A percentile compares a stretch with the other conserved stretches of the same genome.
Evolutionary conservation across 805 yeast genomes (phyloP).

Genomic region (Candida koratica): DNA sequence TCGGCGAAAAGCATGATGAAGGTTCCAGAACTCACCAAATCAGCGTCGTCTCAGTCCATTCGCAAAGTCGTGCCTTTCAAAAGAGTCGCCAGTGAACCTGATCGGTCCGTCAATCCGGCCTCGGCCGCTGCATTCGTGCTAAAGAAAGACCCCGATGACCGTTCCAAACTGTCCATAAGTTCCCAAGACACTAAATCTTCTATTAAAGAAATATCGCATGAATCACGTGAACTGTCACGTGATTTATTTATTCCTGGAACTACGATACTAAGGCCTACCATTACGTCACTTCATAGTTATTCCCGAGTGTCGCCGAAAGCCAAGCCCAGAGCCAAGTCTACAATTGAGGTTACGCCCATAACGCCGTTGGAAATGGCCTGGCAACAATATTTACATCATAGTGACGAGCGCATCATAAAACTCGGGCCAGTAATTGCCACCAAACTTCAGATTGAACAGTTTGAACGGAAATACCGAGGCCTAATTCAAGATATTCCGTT

Average conservation of each 20-base stretch:
- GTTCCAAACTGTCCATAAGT: constrained; percentile 17
- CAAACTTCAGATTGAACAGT: constrained; percentile 40
- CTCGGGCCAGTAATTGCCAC: constrained; percentile 51
- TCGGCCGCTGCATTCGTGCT: constrained; percentile 40
- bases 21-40: constrained; percentile 42
- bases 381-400: constrained; percentile 48
- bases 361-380: constrained; percentile 56
- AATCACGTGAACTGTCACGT: constrained; percentile 17
- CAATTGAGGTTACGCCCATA: constrained; percentile 42
- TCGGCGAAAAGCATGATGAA: constrained; percentile 78
- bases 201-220: constrained; percentile 7
- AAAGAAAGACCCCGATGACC: constrained; percentile 16
- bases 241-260: constrained; percentile 59
- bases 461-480: constrained; percentile 59
- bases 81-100: constrained; percentile 14
- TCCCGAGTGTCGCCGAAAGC: constrained; percentile 17
- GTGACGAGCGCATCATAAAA: constrained; percentile 58
- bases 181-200: constrained; percentile 16
- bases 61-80: constrained; percentile 10
- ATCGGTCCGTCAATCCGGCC: constrained; percentile 30
- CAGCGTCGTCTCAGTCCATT: constrained; percentile 13
- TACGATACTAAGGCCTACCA: constrained; percentile 50
- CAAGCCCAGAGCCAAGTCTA: constrained; percentile 22
- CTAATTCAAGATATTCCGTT: constrained; percentile 57
- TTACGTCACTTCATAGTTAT: constrained; percentile 33